Evolutionary conservation across 2,329 filamentous ascomycete species (phyloP), one percentile per base, ranked within the genome.

Genomic region (Berkeleyomyces basicola): DNA sequence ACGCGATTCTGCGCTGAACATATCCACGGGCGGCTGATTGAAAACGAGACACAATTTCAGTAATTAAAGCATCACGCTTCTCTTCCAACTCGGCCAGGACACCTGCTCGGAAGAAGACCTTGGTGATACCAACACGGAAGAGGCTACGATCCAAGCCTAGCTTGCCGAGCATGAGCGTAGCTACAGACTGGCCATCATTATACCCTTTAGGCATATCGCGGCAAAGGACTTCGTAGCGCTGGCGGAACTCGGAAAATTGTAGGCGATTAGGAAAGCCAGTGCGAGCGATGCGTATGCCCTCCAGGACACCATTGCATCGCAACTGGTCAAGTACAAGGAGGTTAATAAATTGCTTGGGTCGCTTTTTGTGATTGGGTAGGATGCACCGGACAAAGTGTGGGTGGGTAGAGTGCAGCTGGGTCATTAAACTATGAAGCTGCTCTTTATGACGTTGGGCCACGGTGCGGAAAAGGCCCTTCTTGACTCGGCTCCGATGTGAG

Each of bases 331-430:
- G 80, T 1, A 99, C 95, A n/a, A 99, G 82, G 2, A 90, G 83
- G 2, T 88, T 89, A 70, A 87, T 88, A 73, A 97, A 90, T 70
- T 91, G 87, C 74, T 99, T 99, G 0, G 93, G 90, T 33, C 86
- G 82, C 74, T 99, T 99, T 74, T 96, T 96, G 77, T 99, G 93
- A 70, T 99, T 99, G 3, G 93, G 95, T 65, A 99, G 79, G 66
- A 99, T 99, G 71, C 93, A 99, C 57, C 93, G 88, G 39, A 99
- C 93, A 71, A 99, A 99, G 73, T 99, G 93, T 64, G 95, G 95
- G 71, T 99, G 93, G 0, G 93, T 99, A 0, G 88, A 95, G 72
- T 99, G 88, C 14, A 99, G 81, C 70, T 97, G 90, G 11, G 81
- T 79, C 93, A 99, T 99, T 64, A 99, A 77, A 66, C 85, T 95